Base-by-base conservation (phyloP, 805 yeast species). In the Jamesozyma spencerorum region DNA sequence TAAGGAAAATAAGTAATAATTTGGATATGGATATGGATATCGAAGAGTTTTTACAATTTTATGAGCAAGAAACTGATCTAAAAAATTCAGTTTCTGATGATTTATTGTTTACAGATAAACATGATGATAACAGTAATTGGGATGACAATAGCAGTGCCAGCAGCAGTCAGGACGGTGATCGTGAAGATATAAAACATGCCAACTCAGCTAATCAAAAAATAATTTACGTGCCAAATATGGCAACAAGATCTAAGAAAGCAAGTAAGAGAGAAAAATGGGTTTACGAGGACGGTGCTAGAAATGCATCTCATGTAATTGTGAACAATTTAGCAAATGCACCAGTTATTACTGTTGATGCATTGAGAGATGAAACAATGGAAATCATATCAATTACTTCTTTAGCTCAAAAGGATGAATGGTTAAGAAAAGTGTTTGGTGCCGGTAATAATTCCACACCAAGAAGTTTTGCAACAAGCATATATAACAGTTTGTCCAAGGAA, bases 281-380 rank as follows among this genome's bases (percentile, higher is more conserved):
- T 14, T 60, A 77, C 32, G 95, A 85, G 44, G 86, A 84, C 46
- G 79, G 75, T 40, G 75, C 94, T 0, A 74, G 74, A 46, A 70
- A 72, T 40, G 82, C 83, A 0, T 70, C 84, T 0, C 70, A 71
- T 1, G 55, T 64, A 3, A 65, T 81, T 36, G 55, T 86, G 31
- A 69, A 71, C 37, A 70, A 67, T 10, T 58, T 90, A 31, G 68
- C 79, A 0, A 62, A 65, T 18, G 80, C 92, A 0, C 90, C 97
- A 0, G 74, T 90, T 0, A 69, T 87, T 36, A 74, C 82, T 0
- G 75, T 90, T 27, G 97, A 90, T 55, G 77, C 75, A 3, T 62
- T 78, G 11, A 71, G 81, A 45, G 95, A 85, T 50, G 97, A 87
- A 46, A 83, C 85, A 2, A 59, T 92, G 45, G 90, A 87, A 38